Evolutionary conservation across 2,329 filamentous ascomycete genomes (phyloP), one percentile per base, ranked within the genome.

Genomic region (Pseudogymnoascus sp.): DNA sequence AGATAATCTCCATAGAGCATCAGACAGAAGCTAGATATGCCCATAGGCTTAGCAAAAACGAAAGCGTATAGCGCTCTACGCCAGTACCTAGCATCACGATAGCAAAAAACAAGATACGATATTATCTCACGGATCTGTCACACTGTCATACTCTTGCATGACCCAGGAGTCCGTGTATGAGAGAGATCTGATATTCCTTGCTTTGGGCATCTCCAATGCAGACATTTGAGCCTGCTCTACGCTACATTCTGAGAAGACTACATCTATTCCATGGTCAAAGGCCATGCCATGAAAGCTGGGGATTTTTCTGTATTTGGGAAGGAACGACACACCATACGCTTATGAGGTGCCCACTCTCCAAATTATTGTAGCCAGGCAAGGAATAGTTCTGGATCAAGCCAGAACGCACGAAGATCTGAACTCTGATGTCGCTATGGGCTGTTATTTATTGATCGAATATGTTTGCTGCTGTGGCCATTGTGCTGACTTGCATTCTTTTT

Each of bases 11-110:
- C 79, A 84, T 86, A 87, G 83, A 83, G 79, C 83, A 81, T 79
- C 70, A 71, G 66, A 67, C 33, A 66, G 64, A 67, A 69, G 64
- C 59, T 68, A 67, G 66, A 67, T 67, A 71, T 75, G 78, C 78
- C 79, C 81, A 79, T 82, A 82, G 77, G 80, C 59, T 60, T 60
- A 38, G 59, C 33, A 38, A 78, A 77, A 77, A 77, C 76, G 78
- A 75, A 66, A 65, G 82, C 81, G 80, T 79, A 79, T 83, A 83
- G 82, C 81, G 80, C 81, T 80, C 79, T 77, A 80, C 77, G 78
- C 78, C 79, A 85, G 82, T 83, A 84, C 83, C 84, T 89, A 89
- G 86, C 84, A 85, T 84, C 83, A 86, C 83, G 86, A 86, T 90
- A 89, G 88, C 87, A 88, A 84, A 87, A 79, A 76, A 78, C 75